phyloP scores from a whole-genome alignment of 2,329 filamentous ascomycete species.

The Escovopsis sp. region DNA sequence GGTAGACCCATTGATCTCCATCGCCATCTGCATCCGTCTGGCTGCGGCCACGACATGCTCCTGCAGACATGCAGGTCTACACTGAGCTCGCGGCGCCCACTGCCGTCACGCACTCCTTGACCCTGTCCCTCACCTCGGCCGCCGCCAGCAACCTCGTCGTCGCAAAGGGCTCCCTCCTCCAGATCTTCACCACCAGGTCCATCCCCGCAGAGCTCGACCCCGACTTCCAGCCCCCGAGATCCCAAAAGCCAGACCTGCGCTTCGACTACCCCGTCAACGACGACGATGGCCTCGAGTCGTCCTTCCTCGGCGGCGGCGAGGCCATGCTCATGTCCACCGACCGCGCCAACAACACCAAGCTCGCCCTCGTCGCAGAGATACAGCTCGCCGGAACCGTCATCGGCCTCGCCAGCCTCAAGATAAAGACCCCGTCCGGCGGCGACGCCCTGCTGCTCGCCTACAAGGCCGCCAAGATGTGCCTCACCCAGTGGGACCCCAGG shows the following conservation, averaged over 20 bases:
- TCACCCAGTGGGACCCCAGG: conserved; percentile 86
- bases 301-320: conserved; percentile 46
- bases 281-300: conserved; percentile 50
- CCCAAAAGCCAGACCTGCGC: conserved; percentile 28
- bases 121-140: conserved; percentile 60
- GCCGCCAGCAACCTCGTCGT: conserved; percentile 74
- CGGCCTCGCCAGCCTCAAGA: conserved; percentile 65
- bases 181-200: conserved; percentile 67
- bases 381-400: conserved; percentile 71
- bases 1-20: too few species aligned
- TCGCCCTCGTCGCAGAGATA: conserved; percentile 76
- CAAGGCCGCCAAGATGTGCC: conserved; percentile 81
- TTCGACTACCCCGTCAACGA: conserved; percentile 42
- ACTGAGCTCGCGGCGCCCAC: conserved; percentile 89
- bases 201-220: conserved; percentile 48
- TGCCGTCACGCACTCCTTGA: conserved; percentile 79
- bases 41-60: conserved; percentile 19
- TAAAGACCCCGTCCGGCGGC: conserved; percentile 61
- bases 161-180: conserved; percentile 82
- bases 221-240: conserved; percentile 20
- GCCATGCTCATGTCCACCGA: conserved; percentile 46
- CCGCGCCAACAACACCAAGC: conserved; percentile 54
- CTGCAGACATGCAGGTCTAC: conserved; percentile 77
- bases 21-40: conserved; percentile 8
- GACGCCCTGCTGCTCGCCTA: conserved; percentile 74